Percentiles rank a stretch among this genome's conserved stretches.
Conservation (phyloP, 257 asterid species). For the Solanum chiquidenum region DNA sequence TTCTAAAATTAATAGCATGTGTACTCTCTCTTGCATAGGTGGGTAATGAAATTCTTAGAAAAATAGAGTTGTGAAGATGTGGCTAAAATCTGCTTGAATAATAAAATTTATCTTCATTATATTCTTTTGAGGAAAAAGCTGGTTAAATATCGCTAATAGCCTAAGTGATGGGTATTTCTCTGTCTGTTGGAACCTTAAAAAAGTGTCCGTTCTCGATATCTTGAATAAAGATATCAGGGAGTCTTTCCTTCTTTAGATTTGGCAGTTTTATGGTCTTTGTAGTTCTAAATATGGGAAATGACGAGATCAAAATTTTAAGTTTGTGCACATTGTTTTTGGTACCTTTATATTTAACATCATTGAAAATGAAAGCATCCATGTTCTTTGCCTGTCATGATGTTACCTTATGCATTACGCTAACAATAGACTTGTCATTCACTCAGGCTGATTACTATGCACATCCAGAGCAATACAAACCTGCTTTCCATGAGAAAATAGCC, state of each 20-base stretch:
- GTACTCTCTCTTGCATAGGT: neutral
- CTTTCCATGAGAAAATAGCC: conserved; percentile 77
- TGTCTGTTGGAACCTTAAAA: neutral
- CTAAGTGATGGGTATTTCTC: neutral
- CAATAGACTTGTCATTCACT: neutral
- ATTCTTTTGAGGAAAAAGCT: neutral
- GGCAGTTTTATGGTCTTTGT: neutral
- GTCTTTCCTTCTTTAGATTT: neutral
- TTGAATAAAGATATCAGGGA: neutral
- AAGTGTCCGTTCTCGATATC: neutral
- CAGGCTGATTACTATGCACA: conserved; percentile 93
- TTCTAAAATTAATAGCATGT: neutral
- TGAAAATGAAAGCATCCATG: neutral
- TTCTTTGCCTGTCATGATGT: neutral
- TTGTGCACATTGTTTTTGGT: neutral
- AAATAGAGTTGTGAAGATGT: neutral
- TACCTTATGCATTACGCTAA: neutral
- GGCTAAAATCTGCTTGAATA: neutral
- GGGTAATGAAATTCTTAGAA: neutral
- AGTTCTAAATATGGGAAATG: neutral
- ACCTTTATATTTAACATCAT: neutral
- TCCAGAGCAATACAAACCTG: conserved; percentile 72
- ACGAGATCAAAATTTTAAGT: neutral
- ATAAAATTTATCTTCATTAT: neutral
- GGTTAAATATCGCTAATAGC: neutral